Conservation (phyloP, 1,139 yeast genomes). For the Debaryomycetaceae sp. region DNA sequence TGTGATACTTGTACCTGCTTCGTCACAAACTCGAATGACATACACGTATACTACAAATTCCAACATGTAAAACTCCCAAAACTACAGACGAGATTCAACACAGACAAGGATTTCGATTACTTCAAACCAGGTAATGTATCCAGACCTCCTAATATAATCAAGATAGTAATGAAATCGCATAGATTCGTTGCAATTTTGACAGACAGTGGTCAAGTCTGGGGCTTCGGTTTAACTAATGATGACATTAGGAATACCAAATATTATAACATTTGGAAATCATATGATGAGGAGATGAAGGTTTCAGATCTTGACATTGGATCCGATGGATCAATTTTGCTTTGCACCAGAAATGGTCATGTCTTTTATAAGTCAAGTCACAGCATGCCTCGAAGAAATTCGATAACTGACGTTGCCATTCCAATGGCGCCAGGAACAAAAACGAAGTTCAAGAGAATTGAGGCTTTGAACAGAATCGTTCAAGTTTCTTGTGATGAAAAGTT, state of each 20-base stretch:
- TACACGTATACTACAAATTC: constrained; percentile 60
- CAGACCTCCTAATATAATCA: constrained; percentile 30
- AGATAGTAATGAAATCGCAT: constrained; percentile 33
- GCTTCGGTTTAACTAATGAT: constrained; percentile 22
- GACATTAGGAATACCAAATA: constrained; percentile 33
- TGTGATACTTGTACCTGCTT: constrained; percentile 73
- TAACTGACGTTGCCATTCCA: constrained; percentile 26
- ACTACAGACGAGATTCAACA: constrained; percentile 28
- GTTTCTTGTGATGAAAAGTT: constrained; percentile 69
- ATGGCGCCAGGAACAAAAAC: constrained; percentile 18
- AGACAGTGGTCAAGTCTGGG: constrained; percentile 50
- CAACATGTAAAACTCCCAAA: constrained; percentile 51
- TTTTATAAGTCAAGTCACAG: constrained; percentile 31
- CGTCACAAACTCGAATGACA: constrained; percentile 54
- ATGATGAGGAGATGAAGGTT: constrained; percentile 46
- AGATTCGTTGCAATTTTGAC: constrained; percentile 41
- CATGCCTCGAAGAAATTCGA: constrained; percentile 29
- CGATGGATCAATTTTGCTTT: constrained; percentile 67
- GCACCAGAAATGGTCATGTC: constrained; percentile 67
- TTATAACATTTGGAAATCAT: constrained; percentile 50
- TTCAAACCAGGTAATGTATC: constrained; percentile 54
- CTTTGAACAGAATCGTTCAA: constrained; percentile 49
- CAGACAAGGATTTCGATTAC: constrained; percentile 45
- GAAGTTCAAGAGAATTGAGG: constrained; percentile 55
- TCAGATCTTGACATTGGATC: constrained; percentile 64